Evolutionary conservation across 2,329 filamentous ascomycete species (phyloP), one percentile per base, ranked within the genome.

Genomic region (Arachnomyces sp.): DNA sequence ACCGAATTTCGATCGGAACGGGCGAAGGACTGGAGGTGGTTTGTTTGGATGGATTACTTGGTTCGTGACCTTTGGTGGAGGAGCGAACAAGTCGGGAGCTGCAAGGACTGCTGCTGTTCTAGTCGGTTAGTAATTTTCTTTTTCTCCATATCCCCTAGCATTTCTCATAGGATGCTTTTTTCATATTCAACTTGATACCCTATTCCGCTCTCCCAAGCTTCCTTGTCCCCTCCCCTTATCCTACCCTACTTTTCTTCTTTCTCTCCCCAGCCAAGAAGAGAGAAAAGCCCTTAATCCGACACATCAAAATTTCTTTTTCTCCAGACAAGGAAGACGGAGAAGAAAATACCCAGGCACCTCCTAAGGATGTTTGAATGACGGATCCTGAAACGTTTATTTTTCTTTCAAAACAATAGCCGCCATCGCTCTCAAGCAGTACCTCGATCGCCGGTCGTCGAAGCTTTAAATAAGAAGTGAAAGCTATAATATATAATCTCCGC

Each of bases 1-100:
- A 44, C 78, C 78, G 2, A 71, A 79, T 52, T 82, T 82, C 53
- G 76, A 81, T 56, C 71, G 78, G 17, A 59, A 74, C 31, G 77
- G 78, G 7, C 62, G 60, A 7, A 65, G 62, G 46, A 44, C 64
- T 9, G 21, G 21, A 5, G 37, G 38, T 11, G 36, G 46, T 31
- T 50, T 53, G 13, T 49, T 65, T 16, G 60, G 61, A 38, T 65
- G 63, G 61, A 33, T 68, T 39, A 57, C 59, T 28, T 65, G 50
- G 38, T 43, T 68, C 34, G 37, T 67, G 40, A 66, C 61, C 3
- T 48, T 68, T 16, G 65, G 65, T 31, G 66, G 65, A 34, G 62
- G 63, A 29, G 59, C 55, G 33, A 59, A 57, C 12, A 62, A 56
- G 39, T 52, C 59, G 6, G 64, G 61, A 25, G 55, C 58, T 34